A percentile compares a stretch with the other conserved stretches of the same genome.
phyloP scores from a whole-genome alignment of 441 rosid genomes.

The Rhodomyrtus psidioides region DNA sequence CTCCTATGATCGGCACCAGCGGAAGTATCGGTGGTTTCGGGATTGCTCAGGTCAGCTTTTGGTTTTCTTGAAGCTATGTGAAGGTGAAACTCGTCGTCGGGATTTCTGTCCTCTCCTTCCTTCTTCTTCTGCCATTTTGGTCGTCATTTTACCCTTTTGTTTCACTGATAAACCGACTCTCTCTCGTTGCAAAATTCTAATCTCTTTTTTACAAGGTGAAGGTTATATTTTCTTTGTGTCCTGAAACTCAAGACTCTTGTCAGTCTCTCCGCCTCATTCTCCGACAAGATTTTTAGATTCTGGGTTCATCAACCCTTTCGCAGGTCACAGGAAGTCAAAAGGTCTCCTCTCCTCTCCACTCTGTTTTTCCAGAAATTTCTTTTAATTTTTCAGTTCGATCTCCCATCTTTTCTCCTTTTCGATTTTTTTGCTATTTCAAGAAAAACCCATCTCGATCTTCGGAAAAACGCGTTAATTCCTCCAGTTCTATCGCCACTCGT shows the following conservation, averaged over 20 bases:
- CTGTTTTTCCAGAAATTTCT: background rate
- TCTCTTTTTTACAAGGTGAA: background rate
- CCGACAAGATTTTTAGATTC: background rate
- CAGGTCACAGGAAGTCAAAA: background rate
- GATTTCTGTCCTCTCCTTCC: background rate
- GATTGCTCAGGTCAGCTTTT: slow-evolving; percentile 40
- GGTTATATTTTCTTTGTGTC: background rate
- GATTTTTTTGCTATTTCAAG: slow-evolving; percentile 15
- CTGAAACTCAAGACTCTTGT: background rate
- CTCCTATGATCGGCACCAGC: slow-evolving; percentile 35
- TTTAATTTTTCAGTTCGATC: background rate
- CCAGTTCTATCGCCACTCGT: background rate
- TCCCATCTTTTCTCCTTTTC: background rate
- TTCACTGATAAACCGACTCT: background rate
- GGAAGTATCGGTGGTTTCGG: slow-evolving; percentile 32
- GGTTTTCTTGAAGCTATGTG: background rate
- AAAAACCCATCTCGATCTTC: slow-evolving; percentile 45
- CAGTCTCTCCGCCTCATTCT: background rate
- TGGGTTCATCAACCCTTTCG: background rate
- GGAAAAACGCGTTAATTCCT: slow-evolving; percentile 19
- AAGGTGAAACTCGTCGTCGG: background rate
- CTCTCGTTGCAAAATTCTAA: background rate
- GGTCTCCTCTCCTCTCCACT: too few species aligned
- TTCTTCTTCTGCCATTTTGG: background rate
- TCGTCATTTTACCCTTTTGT: background rate